These are phyloP conservation scores for Kodamaea suecica DNA, from an alignment of 1,139 yeast species.

Conservation along the genomic window DNA sequence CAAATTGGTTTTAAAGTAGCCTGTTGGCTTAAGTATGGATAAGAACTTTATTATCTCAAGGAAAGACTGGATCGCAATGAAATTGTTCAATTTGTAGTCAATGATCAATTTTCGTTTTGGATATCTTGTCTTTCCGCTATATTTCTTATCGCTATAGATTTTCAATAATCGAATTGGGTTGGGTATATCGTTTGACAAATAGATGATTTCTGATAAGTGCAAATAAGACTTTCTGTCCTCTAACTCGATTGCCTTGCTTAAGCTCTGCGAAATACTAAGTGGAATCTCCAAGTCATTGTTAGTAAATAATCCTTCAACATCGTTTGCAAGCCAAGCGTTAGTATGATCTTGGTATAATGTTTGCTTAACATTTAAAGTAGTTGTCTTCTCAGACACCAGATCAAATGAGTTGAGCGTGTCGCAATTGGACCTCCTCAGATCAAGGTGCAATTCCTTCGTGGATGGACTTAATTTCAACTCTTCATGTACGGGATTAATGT, in stretches of 20 bases:
- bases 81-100: conserved; percentile 10
- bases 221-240: conserved; percentile 1
- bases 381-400: conserved; percentile 7
- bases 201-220: conserved; percentile 5
- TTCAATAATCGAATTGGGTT: conserved; percentile 8
- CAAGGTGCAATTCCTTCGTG: conserved; percentile 11
- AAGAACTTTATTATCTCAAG: conserved; percentile 8
- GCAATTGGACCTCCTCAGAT: conserved; percentile 4
- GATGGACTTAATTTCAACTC: conserved; percentile 12
- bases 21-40: conserved; percentile 3
- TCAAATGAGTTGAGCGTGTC: conserved; percentile 1
- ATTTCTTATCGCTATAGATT: conserved; percentile 5
- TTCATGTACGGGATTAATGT: conserved; percentile 12
- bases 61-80: conserved; percentile 8
- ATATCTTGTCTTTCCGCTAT: conserved; percentile 2
- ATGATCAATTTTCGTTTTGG: conserved; percentile 8
- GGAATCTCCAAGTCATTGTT: conserved; percentile 2
- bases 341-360: conserved; percentile 6
- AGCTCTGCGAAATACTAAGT: conserved; percentile 1
- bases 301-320: conserved; percentile 8
- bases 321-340: conserved; percentile 10
- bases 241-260: conserved; percentile 4
- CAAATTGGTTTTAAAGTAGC: conserved; percentile 6
- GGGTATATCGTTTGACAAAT: conserved; percentile 6
- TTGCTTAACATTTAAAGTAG: background rate